A percentile compares a stretch with the other conserved stretches of the same genome.
These are phyloP conservation scores for Trametes polyzona DNA, from an alignment of 1,284 basidiomycete genomes.

Conservation along the genomic window DNA sequence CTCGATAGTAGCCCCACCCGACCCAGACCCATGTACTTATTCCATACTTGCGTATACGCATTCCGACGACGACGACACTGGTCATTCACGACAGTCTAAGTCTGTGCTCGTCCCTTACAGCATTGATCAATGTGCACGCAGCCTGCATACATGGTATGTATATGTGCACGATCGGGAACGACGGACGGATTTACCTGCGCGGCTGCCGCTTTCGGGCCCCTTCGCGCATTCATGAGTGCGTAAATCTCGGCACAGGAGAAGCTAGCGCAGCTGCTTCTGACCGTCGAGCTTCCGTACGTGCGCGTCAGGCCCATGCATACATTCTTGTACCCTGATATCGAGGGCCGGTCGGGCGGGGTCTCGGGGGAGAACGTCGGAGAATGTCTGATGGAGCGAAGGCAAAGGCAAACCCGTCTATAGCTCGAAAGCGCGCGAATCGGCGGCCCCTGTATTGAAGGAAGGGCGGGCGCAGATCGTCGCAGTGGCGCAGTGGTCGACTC, in stretches of 20 bases:
- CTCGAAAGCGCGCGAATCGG: no score
- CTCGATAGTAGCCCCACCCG: no score
- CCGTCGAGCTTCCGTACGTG: no score
- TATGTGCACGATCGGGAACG: not conserved
- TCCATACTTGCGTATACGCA: not conserved
- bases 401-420: no score
- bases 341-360: no score
- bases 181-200: not conserved
- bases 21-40: no score
- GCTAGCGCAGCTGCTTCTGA: not conserved
- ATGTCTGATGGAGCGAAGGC: no score
- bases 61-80: not conserved
- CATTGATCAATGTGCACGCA: not conserved
- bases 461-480: no score
- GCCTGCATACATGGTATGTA: not conserved
- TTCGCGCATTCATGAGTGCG: not conserved
- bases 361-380: no score
- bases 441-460: no score
- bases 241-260: conserved; percentile 8
- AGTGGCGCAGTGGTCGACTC: no score
- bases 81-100: not conserved
- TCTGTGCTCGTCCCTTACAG: not conserved
- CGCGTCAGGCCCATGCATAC: not conserved
- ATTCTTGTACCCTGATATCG: no score
- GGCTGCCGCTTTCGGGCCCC: not conserved